These are phyloP conservation scores for Phytophthora tentaculata DNA, from an alignment of 352 stramenopile genomes.

Conservation along the genomic window DNA sequence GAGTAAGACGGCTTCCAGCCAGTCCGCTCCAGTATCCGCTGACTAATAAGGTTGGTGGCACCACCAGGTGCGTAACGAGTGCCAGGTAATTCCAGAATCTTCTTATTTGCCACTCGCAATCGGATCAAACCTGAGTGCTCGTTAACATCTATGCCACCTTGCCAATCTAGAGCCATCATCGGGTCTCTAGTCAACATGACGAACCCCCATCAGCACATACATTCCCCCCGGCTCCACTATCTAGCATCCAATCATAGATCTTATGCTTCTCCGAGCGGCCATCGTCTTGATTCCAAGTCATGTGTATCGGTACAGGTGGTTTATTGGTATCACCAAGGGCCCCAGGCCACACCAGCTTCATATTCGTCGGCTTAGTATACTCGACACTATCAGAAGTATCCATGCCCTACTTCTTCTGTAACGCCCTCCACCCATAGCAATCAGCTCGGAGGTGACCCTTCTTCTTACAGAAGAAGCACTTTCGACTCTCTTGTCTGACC, in stretches of 20 bases:
- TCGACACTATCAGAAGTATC: too few species aligned
- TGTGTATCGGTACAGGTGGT: conserved; percentile 13
- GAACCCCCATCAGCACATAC: conserved; percentile 11
- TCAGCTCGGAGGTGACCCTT: too few species aligned
- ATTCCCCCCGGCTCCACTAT: conserved; percentile 12
- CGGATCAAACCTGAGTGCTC: too few species aligned
- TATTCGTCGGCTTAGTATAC: background rate
- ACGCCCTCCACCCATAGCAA: conserved; percentile 10
- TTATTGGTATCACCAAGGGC: conserved; percentile 3
- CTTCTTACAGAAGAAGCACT: conserved; percentile 18
- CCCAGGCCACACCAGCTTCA: conserved; percentile 5
- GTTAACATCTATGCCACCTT: background rate
- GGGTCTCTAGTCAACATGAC: conserved; percentile 2
- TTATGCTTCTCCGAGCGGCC: background rate
- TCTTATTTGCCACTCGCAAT: too few species aligned
- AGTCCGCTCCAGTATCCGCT: too few species aligned
- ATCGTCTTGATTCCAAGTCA: background rate
- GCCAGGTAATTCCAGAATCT: too few species aligned
- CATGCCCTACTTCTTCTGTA: conserved; percentile 6
- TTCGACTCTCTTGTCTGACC: background rate
- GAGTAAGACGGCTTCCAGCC: too few species aligned
- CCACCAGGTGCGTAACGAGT: too few species aligned
- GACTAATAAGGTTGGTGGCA: too few species aligned
- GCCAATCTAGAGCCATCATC: conserved; percentile 11
- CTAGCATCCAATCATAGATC: conserved; percentile 6